A percentile compares a stretch with the other conserved stretches of the same genome.
phyloP scores from a whole-genome alignment of 345 rosid genomes.

The Citrus hindsii region DNA sequence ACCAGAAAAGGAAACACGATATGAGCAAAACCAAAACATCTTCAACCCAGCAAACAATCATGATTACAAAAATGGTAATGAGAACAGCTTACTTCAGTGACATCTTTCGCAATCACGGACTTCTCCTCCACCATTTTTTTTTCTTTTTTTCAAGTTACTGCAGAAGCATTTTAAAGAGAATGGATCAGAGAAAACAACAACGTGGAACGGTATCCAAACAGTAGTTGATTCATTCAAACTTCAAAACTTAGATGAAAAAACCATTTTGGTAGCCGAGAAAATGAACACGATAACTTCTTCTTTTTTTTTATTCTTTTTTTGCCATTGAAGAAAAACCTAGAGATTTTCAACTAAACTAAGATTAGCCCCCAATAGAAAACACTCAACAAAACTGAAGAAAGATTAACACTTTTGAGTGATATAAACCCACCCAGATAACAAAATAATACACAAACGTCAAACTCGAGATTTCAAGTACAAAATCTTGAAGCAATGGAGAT shows the following conservation, averaged over 20 bases:
- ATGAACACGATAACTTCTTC: not conserved
- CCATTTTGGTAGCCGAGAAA: not conserved
- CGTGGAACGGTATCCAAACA: not conserved
- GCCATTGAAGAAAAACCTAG: no score
- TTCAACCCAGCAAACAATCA: not conserved
- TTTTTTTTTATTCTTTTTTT: no score
- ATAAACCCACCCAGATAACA: not conserved
- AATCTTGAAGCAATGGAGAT: not conserved
- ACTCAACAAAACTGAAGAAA: not conserved
- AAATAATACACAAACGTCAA: not conserved
- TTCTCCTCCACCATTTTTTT: constrained; percentile 32
- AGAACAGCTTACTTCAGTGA: constrained; percentile 46
- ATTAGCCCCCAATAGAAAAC: not conserved
- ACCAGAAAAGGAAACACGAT: not conserved
- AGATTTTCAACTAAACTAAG: not conserved
- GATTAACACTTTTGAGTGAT: not conserved
- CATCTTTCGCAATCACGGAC: constrained; percentile 50
- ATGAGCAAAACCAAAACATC: constrained; percentile 3
- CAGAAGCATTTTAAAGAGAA: constrained; percentile 7
- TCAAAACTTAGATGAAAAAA: not conserved
- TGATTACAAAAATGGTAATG: not conserved
- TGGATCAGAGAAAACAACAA: not conserved
- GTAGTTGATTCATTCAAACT: not conserved
- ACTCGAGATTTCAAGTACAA: not conserved
- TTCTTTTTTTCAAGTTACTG: constrained; percentile 16